Base-by-base conservation (phyloP, 2,329 filamentous ascomycete genomes). In the Lizonia empirigonia region DNA sequence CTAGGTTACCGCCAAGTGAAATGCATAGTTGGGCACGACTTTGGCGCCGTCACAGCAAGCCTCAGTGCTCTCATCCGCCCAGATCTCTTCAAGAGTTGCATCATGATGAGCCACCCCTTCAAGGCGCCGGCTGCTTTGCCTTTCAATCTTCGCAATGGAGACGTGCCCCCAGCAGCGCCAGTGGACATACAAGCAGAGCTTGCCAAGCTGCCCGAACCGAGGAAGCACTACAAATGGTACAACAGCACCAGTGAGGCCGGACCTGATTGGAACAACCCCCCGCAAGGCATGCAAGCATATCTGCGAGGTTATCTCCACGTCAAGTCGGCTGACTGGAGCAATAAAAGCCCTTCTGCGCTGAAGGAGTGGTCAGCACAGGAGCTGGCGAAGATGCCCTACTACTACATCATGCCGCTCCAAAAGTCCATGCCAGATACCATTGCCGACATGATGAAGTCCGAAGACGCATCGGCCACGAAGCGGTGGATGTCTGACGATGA, bases 201-300 rank as follows among this genome's bases (percentile, higher is more conserved):
- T 2, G 80, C 80, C 0, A 73, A 74, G 32, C 76, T 85, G 1
- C 67, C 76, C 1, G 77, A 80, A n/a, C 83, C 85, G 0, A 66
- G 83, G 7, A 88, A 88, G 65, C 85, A 88, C 66, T 89, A 89
- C 75, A 86, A 87, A 68, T 86, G 80, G 80, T 88, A 85, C 68
- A 85, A 85, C 60, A 81, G 82, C 2, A 79, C 77, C 2, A 40
- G 75, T 0, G 52, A 64, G 1, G 83, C 83, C 1, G 76, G 76
- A 0, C 26, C 53, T 2, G 76, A 83, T 24, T 82, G 81, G 80
- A 65, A 72, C 18, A 62, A 74, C 22, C 77, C 80, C 0, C 61
- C 72, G 0, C 78, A 82, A 50, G 81, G 83, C 2, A 74, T 89
- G 10, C 75, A 80, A n/a, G 68, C 69, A 1, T 89, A 88, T 54